Evolutionary conservation across 345 rosid species (phyloP), one percentile per base, ranked within the genome.

Genomic region (Eucalyptus victrix): DNA sequence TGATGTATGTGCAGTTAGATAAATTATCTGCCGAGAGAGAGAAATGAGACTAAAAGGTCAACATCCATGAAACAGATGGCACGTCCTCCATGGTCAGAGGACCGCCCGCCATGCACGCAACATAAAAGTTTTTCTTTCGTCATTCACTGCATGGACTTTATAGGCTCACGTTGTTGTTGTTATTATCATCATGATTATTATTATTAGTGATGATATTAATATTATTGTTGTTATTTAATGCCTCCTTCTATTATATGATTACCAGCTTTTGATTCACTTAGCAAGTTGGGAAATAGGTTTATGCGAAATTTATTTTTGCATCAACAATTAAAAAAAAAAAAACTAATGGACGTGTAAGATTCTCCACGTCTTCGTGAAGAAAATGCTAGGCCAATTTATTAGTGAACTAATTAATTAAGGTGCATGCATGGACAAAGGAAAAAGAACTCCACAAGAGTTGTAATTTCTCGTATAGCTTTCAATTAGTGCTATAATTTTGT

Each of bases 71-170:
- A 87, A 90, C 94, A 91, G 92, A 72, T 92, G 95, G 91, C 91
- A 88, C 62, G 90, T 86, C 90, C 23, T 45, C 54, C 89, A 12
- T 90, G 94, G 91, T 91, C 80, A 60, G 53, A 89, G 89, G 90
- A 89, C 85, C 86, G 40, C 91, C 88, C 88, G 62, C 92, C 96
- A 92, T 93, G 94, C 96, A 93, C 94, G 96, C 94, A 93, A 94
- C 85, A 21, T 42, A 12, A 91, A 60, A 62, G 69, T 10, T 49
- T 88, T 65, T 72, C 21, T 89, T 89, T 89, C 93, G 93, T 92
- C 95, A 90, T 88, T 58, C 80, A 56, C 53, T 91, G 85, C 85
- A 40, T 76, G 85, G 85, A 76, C 85, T 76, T 92, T 94, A 91
- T 92, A 91, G 91, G 51, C 87, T 86, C 34, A 76, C 30, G 85